Percentiles rank a stretch among this genome's conserved stretches.
Evolutionary conservation across 352 stramenopile species (phyloP).

Genomic region (Globisporangium parvum): DNA sequence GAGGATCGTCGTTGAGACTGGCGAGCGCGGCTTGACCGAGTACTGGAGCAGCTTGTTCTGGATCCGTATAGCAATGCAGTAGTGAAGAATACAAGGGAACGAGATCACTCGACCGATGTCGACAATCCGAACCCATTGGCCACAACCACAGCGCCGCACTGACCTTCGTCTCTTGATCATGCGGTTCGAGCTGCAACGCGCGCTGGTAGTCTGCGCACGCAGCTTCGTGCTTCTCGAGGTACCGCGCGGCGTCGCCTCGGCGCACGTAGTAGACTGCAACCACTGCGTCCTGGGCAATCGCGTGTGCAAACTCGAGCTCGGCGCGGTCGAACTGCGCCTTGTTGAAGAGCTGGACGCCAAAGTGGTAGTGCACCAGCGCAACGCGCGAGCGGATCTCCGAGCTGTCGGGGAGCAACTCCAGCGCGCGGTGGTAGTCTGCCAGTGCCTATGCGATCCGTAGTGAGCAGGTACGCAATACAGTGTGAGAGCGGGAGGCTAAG

Average conservation of each 20-base stretch:
- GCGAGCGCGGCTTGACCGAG: conserved; percentile 13
- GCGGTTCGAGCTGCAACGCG: conserved; percentile 44
- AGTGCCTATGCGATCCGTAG: conserved; percentile 33
- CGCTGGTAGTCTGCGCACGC: conserved; percentile 45
- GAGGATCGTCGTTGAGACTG: not conserved
- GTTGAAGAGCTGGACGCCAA: conserved; percentile 79
- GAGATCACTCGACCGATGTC: not conserved
- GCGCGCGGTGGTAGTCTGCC: conserved; percentile 69
- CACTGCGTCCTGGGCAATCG: conserved; percentile 44
- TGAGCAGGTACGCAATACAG: not conserved
- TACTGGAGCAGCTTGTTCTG: conserved; percentile 66
- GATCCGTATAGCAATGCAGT: not conserved
- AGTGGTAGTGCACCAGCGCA: conserved; percentile 75
- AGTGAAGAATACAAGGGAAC: not conserved
- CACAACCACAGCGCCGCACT: conserved; percentile 4
- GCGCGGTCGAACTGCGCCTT: conserved; percentile 62
- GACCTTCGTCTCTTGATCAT: conserved; percentile 54
- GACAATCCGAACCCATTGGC: not conserved
- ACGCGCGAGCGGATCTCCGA: conserved; percentile 53
- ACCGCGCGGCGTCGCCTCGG: conserved; percentile 68
- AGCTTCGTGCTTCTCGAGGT: conserved; percentile 59
- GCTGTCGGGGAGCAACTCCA: conserved; percentile 50
- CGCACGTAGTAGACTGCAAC: conserved; percentile 62
- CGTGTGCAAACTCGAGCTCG: conserved; percentile 61
- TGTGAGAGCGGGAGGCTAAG: not conserved